Conservation (phyloP, 164 flowering plant species). For the Houttuynia cordata region DNA sequence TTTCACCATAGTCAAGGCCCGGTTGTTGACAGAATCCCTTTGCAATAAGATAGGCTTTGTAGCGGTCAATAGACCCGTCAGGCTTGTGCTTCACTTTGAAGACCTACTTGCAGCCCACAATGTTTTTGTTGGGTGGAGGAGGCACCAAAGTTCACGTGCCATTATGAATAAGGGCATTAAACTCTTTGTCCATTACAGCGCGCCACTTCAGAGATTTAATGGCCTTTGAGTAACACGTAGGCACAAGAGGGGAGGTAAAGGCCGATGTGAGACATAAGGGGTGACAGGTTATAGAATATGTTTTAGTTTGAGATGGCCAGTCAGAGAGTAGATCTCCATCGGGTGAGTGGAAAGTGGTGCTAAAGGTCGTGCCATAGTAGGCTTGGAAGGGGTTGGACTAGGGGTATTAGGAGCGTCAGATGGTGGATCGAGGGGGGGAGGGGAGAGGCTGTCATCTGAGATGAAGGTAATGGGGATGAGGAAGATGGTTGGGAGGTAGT, state of each 20-base stretch:
- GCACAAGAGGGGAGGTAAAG: background rate
- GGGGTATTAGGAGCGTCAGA: background rate
- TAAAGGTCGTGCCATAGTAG: background rate
- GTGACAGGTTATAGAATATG: too few relatives aligned
- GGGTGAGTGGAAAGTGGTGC: background rate
- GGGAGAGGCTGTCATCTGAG: too few relatives aligned
- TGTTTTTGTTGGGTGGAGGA: background rate
- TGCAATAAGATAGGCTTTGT: background rate
- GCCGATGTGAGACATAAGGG: background rate
- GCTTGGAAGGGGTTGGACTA: background rate
- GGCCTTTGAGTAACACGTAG: background rate
- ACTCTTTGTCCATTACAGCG: background rate
- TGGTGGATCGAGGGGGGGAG: background rate
- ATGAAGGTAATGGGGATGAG: too few relatives aligned
- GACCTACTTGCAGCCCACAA: background rate
- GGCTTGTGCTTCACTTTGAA: background rate
- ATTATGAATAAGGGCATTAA: background rate
- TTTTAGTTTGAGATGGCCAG: slow-evolving; percentile 5
- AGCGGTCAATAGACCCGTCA: background rate
- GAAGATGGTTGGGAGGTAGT: too few relatives aligned
- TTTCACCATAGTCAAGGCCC: background rate
- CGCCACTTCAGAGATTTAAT: background rate
- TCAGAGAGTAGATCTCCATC: background rate
- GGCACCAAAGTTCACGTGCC: background rate
- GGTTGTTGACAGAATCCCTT: background rate